Base-by-base conservation (phyloP, 2,329 filamentous ascomycete species). In the Rutstroemia sp. region DNA sequence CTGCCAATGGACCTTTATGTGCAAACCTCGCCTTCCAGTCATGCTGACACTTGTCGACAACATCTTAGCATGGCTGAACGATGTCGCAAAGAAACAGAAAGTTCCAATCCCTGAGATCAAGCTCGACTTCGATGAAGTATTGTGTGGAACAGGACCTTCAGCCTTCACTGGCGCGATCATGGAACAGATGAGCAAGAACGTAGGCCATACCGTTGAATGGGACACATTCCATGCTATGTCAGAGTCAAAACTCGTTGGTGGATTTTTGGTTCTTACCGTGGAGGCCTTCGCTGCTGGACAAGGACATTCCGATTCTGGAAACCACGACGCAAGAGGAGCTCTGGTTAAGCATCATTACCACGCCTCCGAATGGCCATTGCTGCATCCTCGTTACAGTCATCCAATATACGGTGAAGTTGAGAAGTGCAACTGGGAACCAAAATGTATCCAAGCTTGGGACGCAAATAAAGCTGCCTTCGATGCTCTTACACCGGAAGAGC, bases 311-410 rank as follows among this genome's bases (percentile, higher is more conserved):
- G 80, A 88, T 66, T 87, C 84, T 0, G 85, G 85, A 14, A 88
- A 85, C 64, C 86, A 88, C 69, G 78, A 85, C 52, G 77, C 84
- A 1, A 76, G 83, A 51, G 77, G 78, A 19, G 86, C 86, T 1
- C 74, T 89, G 1, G 85, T 89, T 23, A 86, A 84, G 69, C 86
- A 90, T 67, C 85, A 88, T 69, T 90, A 88, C 65, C 86, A 89
- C 68, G 86, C 86, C 0, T 88, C 85, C 1, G 80, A 82, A 58
- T 89, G 86, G 86, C 86, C 85, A 2, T 79, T 78, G 52, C 75
- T 75, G 2, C 86, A 89, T 66, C 84, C 82, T 1, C 76, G 86
- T 30, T 86, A 79, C 71, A 83, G 75, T 48, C 86, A 89, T 67
- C 84, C 85, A 1, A 80, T 83, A 53, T 87, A 84, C 65, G 85